Percentiles rank a stretch among this genome's conserved stretches.
Conservation (phyloP, 2,329 filamentous ascomycete genomes). For the Hypoxylon sp. region DNA sequence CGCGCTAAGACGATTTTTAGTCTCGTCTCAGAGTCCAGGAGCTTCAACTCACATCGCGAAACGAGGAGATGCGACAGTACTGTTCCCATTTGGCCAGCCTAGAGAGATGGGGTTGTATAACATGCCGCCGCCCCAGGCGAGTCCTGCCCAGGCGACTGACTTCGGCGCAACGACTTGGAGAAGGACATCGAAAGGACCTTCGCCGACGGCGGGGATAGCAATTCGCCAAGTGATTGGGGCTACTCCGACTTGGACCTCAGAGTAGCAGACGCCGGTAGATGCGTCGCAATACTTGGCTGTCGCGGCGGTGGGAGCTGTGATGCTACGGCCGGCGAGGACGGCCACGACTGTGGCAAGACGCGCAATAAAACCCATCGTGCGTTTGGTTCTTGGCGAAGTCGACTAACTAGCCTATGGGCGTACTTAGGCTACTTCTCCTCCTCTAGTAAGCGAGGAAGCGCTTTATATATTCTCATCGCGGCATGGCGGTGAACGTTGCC, state of each 20-base stretch:
- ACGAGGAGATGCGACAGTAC: conserved; percentile 40
- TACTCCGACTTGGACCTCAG: conserved; percentile 43
- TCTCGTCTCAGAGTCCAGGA: background rate
- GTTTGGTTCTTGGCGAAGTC: conserved; percentile 19
- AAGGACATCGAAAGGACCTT: conserved; percentile 48
- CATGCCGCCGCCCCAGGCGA: conserved; percentile 51
- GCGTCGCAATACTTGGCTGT: conserved; percentile 45
- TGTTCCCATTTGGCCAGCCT: conserved; percentile 47
- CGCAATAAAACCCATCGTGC: conserved; percentile 40
- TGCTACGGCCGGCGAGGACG: conserved; percentile 23
- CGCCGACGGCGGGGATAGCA: conserved; percentile 45
- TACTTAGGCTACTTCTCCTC: conserved; percentile 13
- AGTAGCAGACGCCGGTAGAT: conserved; percentile 45
- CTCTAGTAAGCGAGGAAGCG: conserved; percentile 26
- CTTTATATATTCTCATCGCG: conserved; percentile 32
- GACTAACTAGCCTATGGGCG: conserved; percentile 12
- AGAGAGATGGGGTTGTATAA: conserved; percentile 47
- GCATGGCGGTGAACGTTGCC: conserved; percentile 6
- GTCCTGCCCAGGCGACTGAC: conserved; percentile 46
- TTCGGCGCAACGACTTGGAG: conserved; percentile 49
- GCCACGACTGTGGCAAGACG: conserved; percentile 30
- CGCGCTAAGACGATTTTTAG: conserved; percentile 37
- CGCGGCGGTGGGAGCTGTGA: conserved; percentile 24
- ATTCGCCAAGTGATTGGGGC: conserved; percentile 44
- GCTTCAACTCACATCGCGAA: conserved; percentile 46